Evolutionary conservation across 1,284 basidiomycete species (phyloP).

Genomic region (Boletus mariae): DNA sequence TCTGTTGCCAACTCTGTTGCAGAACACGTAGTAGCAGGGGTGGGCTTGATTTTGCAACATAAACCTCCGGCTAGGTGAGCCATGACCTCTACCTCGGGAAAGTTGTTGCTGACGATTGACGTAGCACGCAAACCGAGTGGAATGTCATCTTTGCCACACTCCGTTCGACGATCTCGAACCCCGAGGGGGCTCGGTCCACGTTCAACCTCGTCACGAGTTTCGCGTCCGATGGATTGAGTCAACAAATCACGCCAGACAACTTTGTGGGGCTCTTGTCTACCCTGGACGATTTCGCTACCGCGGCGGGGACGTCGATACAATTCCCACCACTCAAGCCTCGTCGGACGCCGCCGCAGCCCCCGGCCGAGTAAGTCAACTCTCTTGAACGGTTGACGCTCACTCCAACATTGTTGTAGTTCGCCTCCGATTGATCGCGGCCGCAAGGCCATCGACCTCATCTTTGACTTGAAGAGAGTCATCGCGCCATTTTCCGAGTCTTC

Average conservation of each 20-base stretch:
- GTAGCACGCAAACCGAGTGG: constrained; percentile 92
- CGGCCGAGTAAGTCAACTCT: constrained; percentile 46
- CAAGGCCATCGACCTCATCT: constrained; percentile 79
- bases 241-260: constrained; percentile 73
- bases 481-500: constrained; percentile 51
- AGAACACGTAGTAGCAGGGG: constrained; percentile 86
- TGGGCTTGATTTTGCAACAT: constrained; percentile 75
- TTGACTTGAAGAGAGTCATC: constrained; percentile 66
- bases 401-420: constrained; percentile 46
- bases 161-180: constrained; percentile 79
- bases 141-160: constrained; percentile 89
- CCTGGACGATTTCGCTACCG: constrained; percentile 83
- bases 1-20: constrained; percentile 80
- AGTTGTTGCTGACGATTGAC: constrained; percentile 8
- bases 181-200: constrained; percentile 84
- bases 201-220: constrained; percentile 74
- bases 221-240: constrained; percentile 53
- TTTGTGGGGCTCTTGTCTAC: constrained; percentile 78
- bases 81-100: background rate
- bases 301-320: constrained; percentile 62
- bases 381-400: background rate
- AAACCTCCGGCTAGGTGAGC: constrained; percentile 69
- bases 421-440: constrained; percentile 77
- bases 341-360: constrained; percentile 48
- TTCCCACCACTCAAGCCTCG: constrained; percentile 50